These are phyloP conservation scores for Ascochyta rabiei DNA, from an alignment of 2,329 filamentous ascomycete genomes.

Conservation along the genomic window DNA sequence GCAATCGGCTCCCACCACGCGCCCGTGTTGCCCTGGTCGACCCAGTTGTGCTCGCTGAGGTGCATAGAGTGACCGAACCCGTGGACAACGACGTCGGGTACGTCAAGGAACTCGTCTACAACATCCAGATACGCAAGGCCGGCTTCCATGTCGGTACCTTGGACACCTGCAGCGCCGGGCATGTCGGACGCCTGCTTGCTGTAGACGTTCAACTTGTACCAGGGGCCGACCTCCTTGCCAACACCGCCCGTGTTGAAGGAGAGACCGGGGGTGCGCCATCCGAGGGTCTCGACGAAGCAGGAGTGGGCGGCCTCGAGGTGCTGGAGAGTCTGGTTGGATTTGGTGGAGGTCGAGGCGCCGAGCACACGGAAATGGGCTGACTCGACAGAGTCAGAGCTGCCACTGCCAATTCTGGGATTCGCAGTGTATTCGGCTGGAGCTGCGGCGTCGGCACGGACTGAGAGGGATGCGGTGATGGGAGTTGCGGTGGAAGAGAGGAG, in stretches of 20 bases:
- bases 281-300: slow-evolving; percentile 25
- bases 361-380: slow-evolving; percentile 51
- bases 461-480: neutral
- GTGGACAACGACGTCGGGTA: slow-evolving; percentile 53
- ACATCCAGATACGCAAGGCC: slow-evolving; percentile 56
- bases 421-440: slow-evolving; percentile 19
- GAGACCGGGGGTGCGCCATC: slow-evolving; percentile 29
- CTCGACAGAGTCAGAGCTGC: slow-evolving; percentile 18
- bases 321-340: slow-evolving; percentile 39
- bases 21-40: slow-evolving; percentile 54
- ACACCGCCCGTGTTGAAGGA: slow-evolving; percentile 22
- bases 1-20: slow-evolving; percentile 61
- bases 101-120: slow-evolving; percentile 47
- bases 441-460: slow-evolving; percentile 1
- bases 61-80: slow-evolving; percentile 58
- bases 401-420: slow-evolving; percentile 20
- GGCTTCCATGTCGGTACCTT: slow-evolving; percentile 47
- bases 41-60: slow-evolving; percentile 44
- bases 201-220: slow-evolving; percentile 56
- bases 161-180: slow-evolving; percentile 51
- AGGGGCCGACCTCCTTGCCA: slow-evolving; percentile 47
- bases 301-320: slow-evolving; percentile 55
- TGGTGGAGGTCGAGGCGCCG: slow-evolving; percentile 36
- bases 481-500: no score
- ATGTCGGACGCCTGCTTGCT: slow-evolving; percentile 35